Conservation (phyloP, 352 stramenopile genomes). For the Phytophthora kernoviae region DNA sequence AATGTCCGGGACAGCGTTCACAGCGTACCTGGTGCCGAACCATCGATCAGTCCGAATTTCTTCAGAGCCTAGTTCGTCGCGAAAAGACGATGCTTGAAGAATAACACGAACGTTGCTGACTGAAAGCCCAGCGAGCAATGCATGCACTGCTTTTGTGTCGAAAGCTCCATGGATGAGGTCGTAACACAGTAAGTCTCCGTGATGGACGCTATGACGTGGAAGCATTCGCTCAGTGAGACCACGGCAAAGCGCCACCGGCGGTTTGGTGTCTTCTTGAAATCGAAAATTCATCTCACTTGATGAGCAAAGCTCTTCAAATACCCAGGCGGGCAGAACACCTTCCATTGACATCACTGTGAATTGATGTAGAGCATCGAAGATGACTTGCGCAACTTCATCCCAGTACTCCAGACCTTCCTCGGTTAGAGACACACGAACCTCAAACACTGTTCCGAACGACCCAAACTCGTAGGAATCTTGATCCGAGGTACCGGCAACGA, state of each 20-base stretch:
- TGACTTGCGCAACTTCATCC: slow-evolving; percentile 44
- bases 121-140: slow-evolving; percentile 49
- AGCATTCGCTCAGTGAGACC: slow-evolving; percentile 69
- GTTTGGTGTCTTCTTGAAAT: slow-evolving; percentile 63
- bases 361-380: slow-evolving; percentile 53
- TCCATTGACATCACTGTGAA: slow-evolving; percentile 14
- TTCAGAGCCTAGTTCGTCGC: slow-evolving; percentile 12
- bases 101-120: slow-evolving; percentile 63
- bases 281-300: slow-evolving; percentile 57
- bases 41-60: slow-evolving; percentile 47
- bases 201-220: slow-evolving; percentile 37
- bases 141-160: slow-evolving; percentile 22
- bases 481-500: slow-evolving; percentile 54
- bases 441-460: slow-evolving; percentile 64
- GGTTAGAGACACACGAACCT: slow-evolving; percentile 58
- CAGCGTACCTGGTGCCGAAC: slow-evolving; percentile 64
- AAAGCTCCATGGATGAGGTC: slow-evolving; percentile 61
- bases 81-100: slow-evolving; percentile 58
- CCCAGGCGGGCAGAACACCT: slow-evolving; percentile 40
- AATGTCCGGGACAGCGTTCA: slow-evolving; percentile 34
- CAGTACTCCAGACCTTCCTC: slow-evolving; percentile 43
- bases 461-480: slow-evolving; percentile 64
- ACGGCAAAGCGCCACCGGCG: slow-evolving; percentile 42
- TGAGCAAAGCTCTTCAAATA: slow-evolving; percentile 60
- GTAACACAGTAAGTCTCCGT: slow-evolving; percentile 61